Conservation (phyloP, 768 basidiomycete species). For the Rhodotorula toruloides region DNA sequence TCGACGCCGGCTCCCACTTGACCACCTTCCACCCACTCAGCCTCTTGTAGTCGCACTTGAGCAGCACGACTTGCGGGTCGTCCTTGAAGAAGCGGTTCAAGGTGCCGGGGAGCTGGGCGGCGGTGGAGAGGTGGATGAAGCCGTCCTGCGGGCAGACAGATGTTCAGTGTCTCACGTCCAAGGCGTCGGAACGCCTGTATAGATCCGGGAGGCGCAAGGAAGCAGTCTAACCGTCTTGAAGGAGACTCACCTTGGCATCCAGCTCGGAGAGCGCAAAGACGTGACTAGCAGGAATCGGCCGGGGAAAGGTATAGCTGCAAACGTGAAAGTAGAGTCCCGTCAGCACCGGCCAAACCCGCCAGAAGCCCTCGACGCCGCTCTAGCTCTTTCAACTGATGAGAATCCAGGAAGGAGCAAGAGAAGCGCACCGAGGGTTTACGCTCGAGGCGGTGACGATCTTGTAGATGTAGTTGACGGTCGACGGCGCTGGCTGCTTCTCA, state of each 20-base stretch:
- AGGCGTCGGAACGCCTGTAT: background rate
- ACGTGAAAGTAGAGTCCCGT: too few relatives aligned
- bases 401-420: background rate
- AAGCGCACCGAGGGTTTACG: slow-evolving; percentile 20
- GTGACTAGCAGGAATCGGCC: slow-evolving; percentile 44
- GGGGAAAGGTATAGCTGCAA: slow-evolving; percentile 35
- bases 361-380: too few relatives aligned
- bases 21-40: slow-evolving; percentile 45
- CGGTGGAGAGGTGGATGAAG: slow-evolving; percentile 47
- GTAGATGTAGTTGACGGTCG: slow-evolving; percentile 42
- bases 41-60: slow-evolving; percentile 43
- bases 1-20: slow-evolving; percentile 41
- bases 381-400: background rate
- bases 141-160: slow-evolving; percentile 44
- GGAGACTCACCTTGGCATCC: slow-evolving; percentile 37
- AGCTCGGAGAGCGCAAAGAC: slow-evolving; percentile 43
- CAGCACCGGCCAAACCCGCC: too few relatives aligned
- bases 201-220: background rate
- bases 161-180: too few relatives aligned
- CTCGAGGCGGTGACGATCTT: slow-evolving; percentile 44
- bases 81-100: slow-evolving; percentile 46
- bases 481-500: background rate
- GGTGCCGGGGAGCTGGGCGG: slow-evolving; percentile 39
- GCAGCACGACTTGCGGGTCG: slow-evolving; percentile 42
- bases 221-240: background rate